Percentiles rank a stretch among this genome's conserved stretches.
These are phyloP conservation scores for Primulina tabacum DNA, from an alignment of 257 asterid species.

Conservation along the genomic window DNA sequence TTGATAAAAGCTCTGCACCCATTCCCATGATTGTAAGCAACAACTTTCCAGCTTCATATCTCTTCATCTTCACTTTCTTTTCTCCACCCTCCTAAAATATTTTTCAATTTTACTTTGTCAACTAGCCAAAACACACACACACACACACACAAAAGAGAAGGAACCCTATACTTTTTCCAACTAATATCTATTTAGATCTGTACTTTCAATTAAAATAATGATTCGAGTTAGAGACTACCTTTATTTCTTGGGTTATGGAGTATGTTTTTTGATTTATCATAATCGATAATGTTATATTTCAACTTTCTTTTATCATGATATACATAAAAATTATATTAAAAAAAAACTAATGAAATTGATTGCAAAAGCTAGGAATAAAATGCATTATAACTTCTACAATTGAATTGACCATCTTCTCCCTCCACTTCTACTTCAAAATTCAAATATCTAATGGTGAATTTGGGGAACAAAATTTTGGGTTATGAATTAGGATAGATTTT, in stretches of 20 bases:
- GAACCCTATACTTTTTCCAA: not conserved
- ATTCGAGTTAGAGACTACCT: no score
- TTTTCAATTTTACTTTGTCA: not conserved
- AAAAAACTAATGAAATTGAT: not conserved
- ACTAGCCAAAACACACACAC: not conserved
- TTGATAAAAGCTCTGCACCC: not conserved
- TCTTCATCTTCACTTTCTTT: not conserved
- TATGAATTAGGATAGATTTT: not conserved
- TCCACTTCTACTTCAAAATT: not conserved
- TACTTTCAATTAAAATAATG: no score
- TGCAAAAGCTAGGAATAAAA: not conserved
- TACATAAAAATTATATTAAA: no score
- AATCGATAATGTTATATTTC: no score
- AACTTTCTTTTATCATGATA: no score
- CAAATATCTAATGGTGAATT: not conserved
- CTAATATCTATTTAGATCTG: no score
- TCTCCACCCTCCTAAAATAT: not conserved
- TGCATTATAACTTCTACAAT: not conserved
- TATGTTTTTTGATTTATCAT: no score
- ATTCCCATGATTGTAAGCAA: not conserved
- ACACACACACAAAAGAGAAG: not conserved
- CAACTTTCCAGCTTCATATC: not conserved
- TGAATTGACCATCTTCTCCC: not conserved
- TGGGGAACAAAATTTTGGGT: not conserved
- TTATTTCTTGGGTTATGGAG: no score